A percentile compares a stretch with the other conserved stretches of the same genome.
Conservation (phyloP, 108 stramenopile genomes). For the Schizochytrium sp. region DNA sequence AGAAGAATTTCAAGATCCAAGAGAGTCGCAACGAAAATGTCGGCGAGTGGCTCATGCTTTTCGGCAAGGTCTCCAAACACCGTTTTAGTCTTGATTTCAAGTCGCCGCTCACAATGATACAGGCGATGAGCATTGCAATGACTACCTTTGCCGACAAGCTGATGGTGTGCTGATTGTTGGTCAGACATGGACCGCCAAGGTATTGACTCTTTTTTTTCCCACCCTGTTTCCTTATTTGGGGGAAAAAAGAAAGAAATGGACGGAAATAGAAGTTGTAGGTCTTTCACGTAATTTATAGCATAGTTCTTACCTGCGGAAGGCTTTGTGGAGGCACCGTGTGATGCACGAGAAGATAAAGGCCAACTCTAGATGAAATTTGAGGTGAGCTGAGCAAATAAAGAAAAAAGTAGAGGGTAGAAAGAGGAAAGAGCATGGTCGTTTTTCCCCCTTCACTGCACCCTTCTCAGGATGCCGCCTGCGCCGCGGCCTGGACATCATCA, state of each 20-base stretch:
- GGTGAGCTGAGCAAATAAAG: not conserved
- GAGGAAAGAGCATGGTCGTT: not conserved
- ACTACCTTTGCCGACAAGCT: conserved; percentile 22
- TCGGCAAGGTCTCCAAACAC: conserved; percentile 25
- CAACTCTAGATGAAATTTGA: not conserved
- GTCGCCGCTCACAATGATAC: not conserved
- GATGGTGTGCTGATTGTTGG: not conserved
- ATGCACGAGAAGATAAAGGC: not conserved
- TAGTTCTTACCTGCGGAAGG: not conserved
- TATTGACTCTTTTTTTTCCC: too few relatives aligned
- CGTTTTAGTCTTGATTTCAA: conserved; percentile 22
- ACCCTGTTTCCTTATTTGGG: too few relatives aligned
- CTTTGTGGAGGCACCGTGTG: not conserved
- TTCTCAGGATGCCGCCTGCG: not conserved
- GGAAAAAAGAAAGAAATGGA: too few relatives aligned
- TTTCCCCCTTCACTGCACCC: not conserved
- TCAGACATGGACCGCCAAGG: too few relatives aligned
- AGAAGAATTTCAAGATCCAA: conserved; percentile 31
- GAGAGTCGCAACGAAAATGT: not conserved
- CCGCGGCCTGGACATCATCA: not conserved
- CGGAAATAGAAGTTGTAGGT: too few relatives aligned
- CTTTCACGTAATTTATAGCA: too few relatives aligned
- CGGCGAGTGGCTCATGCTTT: conserved; percentile 13
- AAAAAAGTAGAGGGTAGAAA: not conserved
- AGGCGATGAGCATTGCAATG: conserved; percentile 21